These are phyloP conservation scores for Pyrenochaeta sp. DNA, from an alignment of 2,329 filamentous ascomycete genomes.

Conservation along the genomic window DNA sequence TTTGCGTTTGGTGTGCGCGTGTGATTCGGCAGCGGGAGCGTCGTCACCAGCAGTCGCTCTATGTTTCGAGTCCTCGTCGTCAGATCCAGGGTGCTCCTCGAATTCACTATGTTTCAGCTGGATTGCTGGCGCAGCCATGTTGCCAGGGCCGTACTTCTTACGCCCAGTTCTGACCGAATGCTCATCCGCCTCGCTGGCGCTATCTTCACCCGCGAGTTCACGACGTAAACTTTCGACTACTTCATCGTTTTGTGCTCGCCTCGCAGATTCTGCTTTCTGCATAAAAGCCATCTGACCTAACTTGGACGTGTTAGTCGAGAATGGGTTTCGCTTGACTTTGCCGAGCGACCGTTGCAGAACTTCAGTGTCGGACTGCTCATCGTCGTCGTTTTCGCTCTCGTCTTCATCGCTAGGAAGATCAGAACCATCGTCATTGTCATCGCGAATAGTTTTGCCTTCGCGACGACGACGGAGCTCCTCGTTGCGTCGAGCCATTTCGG, in stretches of 20 bases:
- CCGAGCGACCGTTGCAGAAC: conserved; percentile 45
- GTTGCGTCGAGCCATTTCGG: conserved; percentile 82
- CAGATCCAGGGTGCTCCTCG: conserved; percentile 66
- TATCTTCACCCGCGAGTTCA: conserved; percentile 72
- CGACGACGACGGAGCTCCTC: conserved; percentile 83
- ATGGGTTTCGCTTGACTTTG: conserved; percentile 55
- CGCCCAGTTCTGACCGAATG: conserved; percentile 73
- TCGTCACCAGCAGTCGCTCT: conserved; percentile 33
- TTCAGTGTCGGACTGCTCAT: conserved; percentile 64
- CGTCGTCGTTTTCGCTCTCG: conserved; percentile 65
- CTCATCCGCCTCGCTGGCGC: conserved; percentile 57
- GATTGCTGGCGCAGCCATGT: conserved; percentile 39
- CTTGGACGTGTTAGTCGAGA: conserved; percentile 68
- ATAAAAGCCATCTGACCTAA: conserved; percentile 93
- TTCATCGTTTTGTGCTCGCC: conserved; percentile 82
- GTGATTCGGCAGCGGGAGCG: too few relatives aligned
- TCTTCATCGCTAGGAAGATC: conserved; percentile 59
- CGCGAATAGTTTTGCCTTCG: conserved; percentile 70
- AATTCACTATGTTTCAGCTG: conserved; percentile 61
- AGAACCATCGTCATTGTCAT: conserved; percentile 59
- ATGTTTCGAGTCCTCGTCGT: conserved; percentile 43
- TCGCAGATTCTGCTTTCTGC: conserved; percentile 82
- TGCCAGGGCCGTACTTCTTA: conserved; percentile 70
- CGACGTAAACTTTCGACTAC: conserved; percentile 67
- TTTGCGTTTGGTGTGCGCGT: conserved; percentile 13